Evolutionary conservation across 2,329 filamentous ascomycete species (phyloP).

Genomic region (Ophiostoma perfectum): DNA sequence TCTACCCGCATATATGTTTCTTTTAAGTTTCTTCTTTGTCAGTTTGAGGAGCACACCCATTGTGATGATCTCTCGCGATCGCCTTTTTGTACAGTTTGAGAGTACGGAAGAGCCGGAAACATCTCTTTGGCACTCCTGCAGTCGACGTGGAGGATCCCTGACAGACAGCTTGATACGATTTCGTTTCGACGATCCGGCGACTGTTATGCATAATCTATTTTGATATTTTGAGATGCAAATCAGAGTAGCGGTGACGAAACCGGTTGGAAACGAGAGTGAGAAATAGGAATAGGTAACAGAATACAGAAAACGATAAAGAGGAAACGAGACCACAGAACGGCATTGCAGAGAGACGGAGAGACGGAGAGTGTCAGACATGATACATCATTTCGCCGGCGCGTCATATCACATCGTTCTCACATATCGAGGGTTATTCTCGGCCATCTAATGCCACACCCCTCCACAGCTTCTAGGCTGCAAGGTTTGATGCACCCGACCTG

Average conservation of each 20-base stretch:
- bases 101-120: no score
- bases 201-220: neutral
- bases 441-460: constrained; percentile 1
- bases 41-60: neutral
- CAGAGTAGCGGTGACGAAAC: neutral
- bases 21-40: neutral
- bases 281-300: no score
- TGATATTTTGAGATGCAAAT: neutral
- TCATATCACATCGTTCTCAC: no score
- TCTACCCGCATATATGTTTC: neutral
- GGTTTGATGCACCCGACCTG: neutral
- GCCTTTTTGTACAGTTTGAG: no score
- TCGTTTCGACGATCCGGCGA: constrained; percentile 1
- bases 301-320: neutral
- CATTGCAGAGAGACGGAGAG: neutral
- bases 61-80: neutral
- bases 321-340: neutral
- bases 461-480: neutral
- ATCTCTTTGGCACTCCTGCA: no score
- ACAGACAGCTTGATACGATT: constrained; percentile 1
- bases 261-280: neutral
- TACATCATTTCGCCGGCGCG: neutral
- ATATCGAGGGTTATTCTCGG: neutral
- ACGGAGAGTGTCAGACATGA: neutral
- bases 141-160: neutral